Evolutionary conservation across 2,329 filamentous ascomycete genomes (phyloP).

Genomic region (Botrytis paeoniae): DNA sequence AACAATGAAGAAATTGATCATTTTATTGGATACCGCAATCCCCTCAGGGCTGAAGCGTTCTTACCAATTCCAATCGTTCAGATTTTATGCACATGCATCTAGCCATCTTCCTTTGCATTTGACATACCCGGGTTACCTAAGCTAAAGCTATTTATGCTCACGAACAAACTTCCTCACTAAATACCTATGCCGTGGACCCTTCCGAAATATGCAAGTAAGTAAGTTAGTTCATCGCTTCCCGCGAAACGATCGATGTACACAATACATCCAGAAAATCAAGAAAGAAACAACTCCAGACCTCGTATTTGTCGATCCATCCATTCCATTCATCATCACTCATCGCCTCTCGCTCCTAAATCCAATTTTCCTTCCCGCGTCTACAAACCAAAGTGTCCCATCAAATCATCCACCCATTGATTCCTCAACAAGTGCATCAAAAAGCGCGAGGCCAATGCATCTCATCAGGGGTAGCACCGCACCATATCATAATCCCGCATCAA

Average conservation of each 20-base stretch:
- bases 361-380: neutral
- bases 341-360: neutral
- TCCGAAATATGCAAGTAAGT: neutral
- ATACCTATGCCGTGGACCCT: neutral
- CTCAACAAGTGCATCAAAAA: neutral
- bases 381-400: neutral
- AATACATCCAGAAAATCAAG: too few relatives aligned
- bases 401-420: neutral
- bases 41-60: slow-evolving; percentile 2
- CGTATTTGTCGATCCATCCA: neutral
- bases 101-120: neutral
- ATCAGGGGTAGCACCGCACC: neutral
- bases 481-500: neutral
- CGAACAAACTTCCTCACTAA: neutral
- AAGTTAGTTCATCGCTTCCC: neutral
- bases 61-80: neutral
- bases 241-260: neutral
- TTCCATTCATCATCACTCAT: neutral
- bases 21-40: neutral
- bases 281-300: neutral
- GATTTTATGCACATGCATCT: neutral
- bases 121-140: neutral
- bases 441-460: slow-evolving; percentile 5
- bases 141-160: neutral
- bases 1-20: fast-evolving